Conservation (phyloP, 192 early-diverging fungal genomes). For the Coemansia reversa region DNA sequence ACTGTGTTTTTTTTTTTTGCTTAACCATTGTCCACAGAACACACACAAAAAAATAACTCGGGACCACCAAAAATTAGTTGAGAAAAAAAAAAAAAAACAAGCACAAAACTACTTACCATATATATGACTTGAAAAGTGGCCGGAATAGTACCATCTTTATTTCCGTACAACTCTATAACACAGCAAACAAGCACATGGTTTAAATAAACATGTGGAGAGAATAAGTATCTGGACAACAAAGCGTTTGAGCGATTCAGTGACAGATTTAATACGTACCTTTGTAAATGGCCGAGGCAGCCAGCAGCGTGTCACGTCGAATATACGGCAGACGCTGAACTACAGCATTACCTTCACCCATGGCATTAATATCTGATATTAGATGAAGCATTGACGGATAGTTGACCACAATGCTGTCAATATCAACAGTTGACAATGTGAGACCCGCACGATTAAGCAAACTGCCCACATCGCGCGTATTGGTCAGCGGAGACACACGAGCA, state of each 20-base stretch:
- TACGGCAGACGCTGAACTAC: constrained; percentile 69
- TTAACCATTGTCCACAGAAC: constrained; percentile 1
- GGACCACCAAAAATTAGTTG: not conserved
- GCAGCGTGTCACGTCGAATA: constrained; percentile 77
- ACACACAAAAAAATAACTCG: constrained; percentile 2
- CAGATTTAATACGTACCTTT: constrained; percentile 59
- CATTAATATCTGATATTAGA: constrained; percentile 80
- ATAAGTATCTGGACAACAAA: too few species aligned
- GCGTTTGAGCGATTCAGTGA: constrained; percentile 52
- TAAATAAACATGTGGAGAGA: constrained; percentile 50
- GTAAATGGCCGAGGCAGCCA: constrained; percentile 85
- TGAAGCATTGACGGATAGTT: constrained; percentile 92
- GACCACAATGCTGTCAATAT: constrained; percentile 88
- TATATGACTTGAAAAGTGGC: constrained; percentile 91
- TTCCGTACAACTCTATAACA: constrained; percentile 75
- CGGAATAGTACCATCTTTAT: constrained; percentile 83
- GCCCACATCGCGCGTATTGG: constrained; percentile 77
- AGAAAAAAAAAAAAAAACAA: not conserved
- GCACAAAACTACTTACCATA: constrained; percentile 39
- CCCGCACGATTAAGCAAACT: constrained; percentile 78
- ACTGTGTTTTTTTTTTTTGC: not conserved
- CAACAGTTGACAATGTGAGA: constrained; percentile 88
- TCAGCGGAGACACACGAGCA: constrained; percentile 88
- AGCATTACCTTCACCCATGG: constrained; percentile 96
- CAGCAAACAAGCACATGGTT: constrained; percentile 1